Base-by-base conservation (phyloP, 306 rosid genomes). In the Cicer pinnatifidum region DNA sequence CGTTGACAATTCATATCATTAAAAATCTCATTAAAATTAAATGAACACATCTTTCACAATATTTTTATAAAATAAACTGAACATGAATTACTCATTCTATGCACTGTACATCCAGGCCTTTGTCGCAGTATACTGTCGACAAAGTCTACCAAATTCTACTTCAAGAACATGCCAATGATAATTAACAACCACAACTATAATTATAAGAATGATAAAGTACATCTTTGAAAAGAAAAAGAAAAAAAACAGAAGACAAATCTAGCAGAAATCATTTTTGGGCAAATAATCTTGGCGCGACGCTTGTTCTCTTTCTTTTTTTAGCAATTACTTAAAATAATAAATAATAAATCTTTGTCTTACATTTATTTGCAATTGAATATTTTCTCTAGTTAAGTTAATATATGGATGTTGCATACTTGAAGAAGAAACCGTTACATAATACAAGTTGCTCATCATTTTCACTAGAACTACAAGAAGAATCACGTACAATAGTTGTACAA, bases 401-500 rank as follows among this genome's bases (percentile, higher is more conserved):
- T 59, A 38, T 45, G 45, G 16, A 58, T 67, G 75, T 57, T 45
- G 68, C 54, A 47, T 50, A 37, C 75, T 38, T 38, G 53, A 67
- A 67, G 48, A 67, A 51, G 28, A 45, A 48, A 62, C 58, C 13
- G 65, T 11, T 50, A 37, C 76, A 48, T 47, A 33, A 60, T 60
- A 60, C 76, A 71, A 52, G 43, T 78, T 50, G 47, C 50, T 28
- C 73, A 12, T 33, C 46, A 50, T 40, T 77, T 76, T 39, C n/a
- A 16, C 54, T 45, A 58, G 75, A 68, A 68, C 70, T 45, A 23
- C 59, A 37, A 56, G 75, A 59, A 50, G 68, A 77, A 67, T 60
- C 33, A 61, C 76, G 43, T 59, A 45, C 23, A 62, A 68, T 61
- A 45, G 60, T 56, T 68, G 46, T 12, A 45, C 66, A 56, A 59